Evolutionary conservation across 169 alveolate genomes (phyloP).

Genomic region (Sarcocystis neurona): DNA sequence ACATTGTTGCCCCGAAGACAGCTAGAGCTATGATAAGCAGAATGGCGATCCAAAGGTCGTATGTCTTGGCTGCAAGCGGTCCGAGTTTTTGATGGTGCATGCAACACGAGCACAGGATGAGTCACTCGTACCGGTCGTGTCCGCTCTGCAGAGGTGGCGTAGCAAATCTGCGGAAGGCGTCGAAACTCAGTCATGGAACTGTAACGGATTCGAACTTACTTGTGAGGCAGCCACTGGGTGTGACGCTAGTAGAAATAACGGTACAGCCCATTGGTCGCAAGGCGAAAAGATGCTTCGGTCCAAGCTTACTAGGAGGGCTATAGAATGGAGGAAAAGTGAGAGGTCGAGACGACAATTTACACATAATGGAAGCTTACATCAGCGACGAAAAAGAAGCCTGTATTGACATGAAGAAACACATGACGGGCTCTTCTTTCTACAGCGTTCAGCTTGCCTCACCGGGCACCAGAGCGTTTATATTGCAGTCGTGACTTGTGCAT

Average conservation of each 20-base stretch:
- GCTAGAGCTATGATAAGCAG: background rate
- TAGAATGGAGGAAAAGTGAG: too few relatives aligned
- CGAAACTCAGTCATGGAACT: background rate
- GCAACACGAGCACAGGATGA: background rate
- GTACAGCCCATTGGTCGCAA: too few relatives aligned
- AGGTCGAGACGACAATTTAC: too few relatives aligned
- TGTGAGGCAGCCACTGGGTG: conserved; percentile 36
- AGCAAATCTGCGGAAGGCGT: conserved; percentile 27
- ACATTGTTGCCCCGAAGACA: background rate
- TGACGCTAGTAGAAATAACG: conserved; percentile 12
- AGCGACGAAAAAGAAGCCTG: conserved; percentile 10
- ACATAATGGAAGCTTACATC: conserved; percentile 8
- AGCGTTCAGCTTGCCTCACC: background rate
- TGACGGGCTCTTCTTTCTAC: background rate
- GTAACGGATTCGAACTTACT: background rate
- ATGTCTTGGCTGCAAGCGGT: background rate
- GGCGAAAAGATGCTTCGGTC: too few relatives aligned
- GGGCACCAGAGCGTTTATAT: background rate
- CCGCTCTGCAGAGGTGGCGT: conserved; percentile 50
- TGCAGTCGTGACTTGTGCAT: conserved; percentile 39
- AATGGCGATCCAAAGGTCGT: conserved; percentile 27
- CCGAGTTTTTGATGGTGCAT: background rate
- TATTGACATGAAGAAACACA: background rate
- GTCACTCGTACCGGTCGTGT: conserved; percentile 3
- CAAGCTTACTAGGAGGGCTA: too few relatives aligned